Base-by-base conservation (phyloP, 805 yeast genomes). In the Ogataea thermomethanolica region DNA sequence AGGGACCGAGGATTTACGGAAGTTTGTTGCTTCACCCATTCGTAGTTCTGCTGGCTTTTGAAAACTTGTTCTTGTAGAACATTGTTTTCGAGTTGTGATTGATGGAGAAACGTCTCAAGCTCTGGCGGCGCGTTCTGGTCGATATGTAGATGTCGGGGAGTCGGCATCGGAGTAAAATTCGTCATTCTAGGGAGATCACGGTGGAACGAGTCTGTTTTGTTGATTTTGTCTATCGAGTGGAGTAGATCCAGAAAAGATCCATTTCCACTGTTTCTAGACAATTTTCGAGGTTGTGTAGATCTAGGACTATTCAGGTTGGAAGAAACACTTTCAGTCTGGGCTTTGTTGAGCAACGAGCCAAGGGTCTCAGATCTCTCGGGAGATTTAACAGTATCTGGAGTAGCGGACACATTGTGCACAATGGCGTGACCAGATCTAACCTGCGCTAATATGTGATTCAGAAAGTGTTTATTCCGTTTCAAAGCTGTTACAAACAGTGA, bases 1-100 rank as follows among this genome's bases (percentile, higher is more conserved):
- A 77, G 47, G 0, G 76, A 58, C 31, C 71, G 55, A 6, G 70
- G 64, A n/a, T 62, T 50, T 8, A 43, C 38, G 12, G 59, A 52
- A 28, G 52, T 48, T 48, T 63, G 59, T 29, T 65, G 59, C 26
- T 51, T 63, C 29, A 75, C 67, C 74, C 78, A 75, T 38, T 77
- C 81, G 44, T 63, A 76, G 0, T 82, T 79, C 29, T 68, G 66
- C 27, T 63, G 53, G 33, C 71, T 73, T 26, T 78, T 67, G 50
- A 74, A 76, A 29, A 64, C 52, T 27, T 64, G 63, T 42, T 74
- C 75, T 26, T 70, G 70, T 24, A 64, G 64, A 13, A 48, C 34
- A 15, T 69, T 69, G 39, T 64, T 65, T 13, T 62, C 59, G 12
- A 55, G 54, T 43, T 74, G 73, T 4, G 79, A 73, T 6, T 63